Conservation (phyloP, 441 rosid genomes). For the Croton setiger region DNA sequence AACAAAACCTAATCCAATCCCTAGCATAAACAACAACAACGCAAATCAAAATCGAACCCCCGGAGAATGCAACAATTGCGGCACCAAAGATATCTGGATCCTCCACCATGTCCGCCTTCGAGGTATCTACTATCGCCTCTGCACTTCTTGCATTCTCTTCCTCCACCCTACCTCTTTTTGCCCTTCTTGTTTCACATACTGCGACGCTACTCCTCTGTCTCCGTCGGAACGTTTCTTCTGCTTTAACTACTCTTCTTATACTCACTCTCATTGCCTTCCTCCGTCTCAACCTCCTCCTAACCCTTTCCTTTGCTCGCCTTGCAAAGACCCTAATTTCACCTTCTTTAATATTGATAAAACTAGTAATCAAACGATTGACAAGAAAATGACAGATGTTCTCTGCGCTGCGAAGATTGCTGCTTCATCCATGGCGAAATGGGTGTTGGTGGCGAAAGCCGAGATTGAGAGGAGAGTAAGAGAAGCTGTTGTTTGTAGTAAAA, state of each 20-base stretch:
- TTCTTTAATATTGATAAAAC: conserved; percentile 35
- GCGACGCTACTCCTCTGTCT: conserved; percentile 34
- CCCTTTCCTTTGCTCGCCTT: conserved; percentile 62
- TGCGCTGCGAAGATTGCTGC: conserved; percentile 65
- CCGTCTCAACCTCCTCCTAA: conserved; percentile 21
- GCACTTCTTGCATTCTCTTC: conserved; percentile 72
- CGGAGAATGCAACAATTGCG: conserved; percentile 46
- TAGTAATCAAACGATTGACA: conserved; percentile 4
- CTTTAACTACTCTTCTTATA: conserved; percentile 51
- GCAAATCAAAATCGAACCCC: neutral
- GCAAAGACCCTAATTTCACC: conserved; percentile 57
- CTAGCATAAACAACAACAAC: neutral
- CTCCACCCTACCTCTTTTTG: conserved; percentile 57
- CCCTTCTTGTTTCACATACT: conserved; percentile 52
- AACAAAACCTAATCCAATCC: neutral
- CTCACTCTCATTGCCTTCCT: conserved; percentile 51
- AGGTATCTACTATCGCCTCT: conserved; percentile 49
- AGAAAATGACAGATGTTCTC: conserved; percentile 33
- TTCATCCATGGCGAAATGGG: conserved; percentile 45
- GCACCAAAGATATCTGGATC: conserved; percentile 29
- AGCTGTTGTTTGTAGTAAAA: conserved; percentile 52
- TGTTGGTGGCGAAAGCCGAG: conserved; percentile 34
- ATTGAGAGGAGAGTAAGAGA: conserved; percentile 48
- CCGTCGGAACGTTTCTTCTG: conserved; percentile 39
- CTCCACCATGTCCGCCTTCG: conserved; percentile 53